These are phyloP conservation scores for Claviceps pazoutovae DNA, from an alignment of 2,329 filamentous ascomycete genomes.

Conservation along the genomic window DNA sequence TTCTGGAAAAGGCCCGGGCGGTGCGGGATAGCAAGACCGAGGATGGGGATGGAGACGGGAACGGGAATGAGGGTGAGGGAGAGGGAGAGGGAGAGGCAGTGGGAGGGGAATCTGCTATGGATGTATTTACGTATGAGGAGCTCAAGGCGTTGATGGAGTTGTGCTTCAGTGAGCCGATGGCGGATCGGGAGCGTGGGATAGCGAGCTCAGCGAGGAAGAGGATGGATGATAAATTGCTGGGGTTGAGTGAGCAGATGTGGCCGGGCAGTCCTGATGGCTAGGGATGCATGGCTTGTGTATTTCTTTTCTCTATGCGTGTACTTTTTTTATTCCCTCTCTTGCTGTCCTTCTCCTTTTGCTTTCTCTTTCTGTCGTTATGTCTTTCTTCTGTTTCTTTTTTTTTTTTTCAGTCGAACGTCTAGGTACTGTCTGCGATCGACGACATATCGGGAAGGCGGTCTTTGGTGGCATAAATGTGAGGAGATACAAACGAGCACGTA, in stretches of 20 bases:
- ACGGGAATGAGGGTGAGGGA: too few relatives aligned
- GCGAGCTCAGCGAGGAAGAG: conserved; percentile 51
- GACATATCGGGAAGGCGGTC: not conserved
- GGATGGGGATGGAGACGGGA: too few relatives aligned
- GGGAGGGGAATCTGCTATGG: conserved; percentile 14
- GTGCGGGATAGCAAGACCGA: conserved; percentile 22
- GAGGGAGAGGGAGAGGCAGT: too few relatives aligned
- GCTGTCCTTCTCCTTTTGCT: not conserved
- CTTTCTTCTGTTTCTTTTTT: not conserved
- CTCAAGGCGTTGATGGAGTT: conserved; percentile 52
- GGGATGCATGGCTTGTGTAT: not conserved
- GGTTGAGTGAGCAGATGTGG: conserved; percentile 62
- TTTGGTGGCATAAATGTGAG: not conserved
- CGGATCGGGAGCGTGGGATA: conserved; percentile 54
- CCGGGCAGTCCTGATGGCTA: conserved; percentile 23
- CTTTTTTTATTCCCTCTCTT: not conserved
- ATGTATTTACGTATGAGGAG: conserved; percentile 50
- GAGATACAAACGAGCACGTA: too few relatives aligned
- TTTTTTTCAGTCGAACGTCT: not conserved
- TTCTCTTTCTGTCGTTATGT: not conserved
- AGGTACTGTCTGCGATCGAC: not conserved
- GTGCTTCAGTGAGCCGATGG: conserved; percentile 53
- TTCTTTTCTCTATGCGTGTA: not conserved
- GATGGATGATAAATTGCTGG: conserved; percentile 56
- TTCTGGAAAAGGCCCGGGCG: conserved; percentile 48